These are phyloP conservation scores for Exophiala dermatitidis DNA, from an alignment of 2,329 filamentous ascomycete genomes.

Conservation along the genomic window DNA sequence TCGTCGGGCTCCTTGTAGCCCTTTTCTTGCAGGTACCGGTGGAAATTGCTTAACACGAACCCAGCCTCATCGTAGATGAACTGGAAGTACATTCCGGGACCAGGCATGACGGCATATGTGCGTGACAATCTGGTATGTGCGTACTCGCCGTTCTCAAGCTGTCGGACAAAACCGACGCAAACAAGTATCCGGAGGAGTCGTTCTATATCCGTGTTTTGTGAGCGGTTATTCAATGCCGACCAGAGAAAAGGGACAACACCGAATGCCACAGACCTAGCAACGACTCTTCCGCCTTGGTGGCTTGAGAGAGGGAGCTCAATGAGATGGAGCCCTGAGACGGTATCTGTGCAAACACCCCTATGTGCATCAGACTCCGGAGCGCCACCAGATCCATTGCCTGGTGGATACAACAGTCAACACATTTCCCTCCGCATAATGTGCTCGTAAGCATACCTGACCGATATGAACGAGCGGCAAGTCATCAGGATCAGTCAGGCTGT, in stretches of 20 bases:
- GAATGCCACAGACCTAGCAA: constrained; percentile 4
- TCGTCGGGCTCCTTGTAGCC: constrained; percentile 13
- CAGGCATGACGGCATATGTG: constrained; percentile 10
- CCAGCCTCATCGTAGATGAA: constrained; percentile 15
- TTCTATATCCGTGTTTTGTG: background rate
- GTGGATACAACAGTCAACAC: background rate
- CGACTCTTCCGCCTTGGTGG: constrained; percentile 10
- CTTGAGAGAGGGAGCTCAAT: constrained; percentile 6
- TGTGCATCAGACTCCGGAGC: constrained; percentile 22
- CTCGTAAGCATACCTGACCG: constrained; percentile 4
- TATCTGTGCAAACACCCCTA: constrained; percentile 25
- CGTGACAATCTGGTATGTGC: constrained; percentile 15
- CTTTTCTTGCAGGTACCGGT: constrained; percentile 11
- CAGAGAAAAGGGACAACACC: background rate
- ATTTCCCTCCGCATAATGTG: background rate
- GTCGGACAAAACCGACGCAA: constrained; percentile 13
- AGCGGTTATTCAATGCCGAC: background rate
- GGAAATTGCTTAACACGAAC: constrained; percentile 6
- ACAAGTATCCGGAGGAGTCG: constrained; percentile 14
- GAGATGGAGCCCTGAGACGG: constrained; percentile 22
- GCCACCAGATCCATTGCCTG: constrained; percentile 25
- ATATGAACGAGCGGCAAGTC: constrained; percentile 13
- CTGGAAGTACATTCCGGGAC: constrained; percentile 16
- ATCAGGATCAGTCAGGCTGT: constrained; percentile 11
- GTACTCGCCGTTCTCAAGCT: constrained; percentile 6